These are phyloP conservation scores for Quercus suber DNA, from an alignment of 306 rosid genomes.

Conservation along the genomic window DNA sequence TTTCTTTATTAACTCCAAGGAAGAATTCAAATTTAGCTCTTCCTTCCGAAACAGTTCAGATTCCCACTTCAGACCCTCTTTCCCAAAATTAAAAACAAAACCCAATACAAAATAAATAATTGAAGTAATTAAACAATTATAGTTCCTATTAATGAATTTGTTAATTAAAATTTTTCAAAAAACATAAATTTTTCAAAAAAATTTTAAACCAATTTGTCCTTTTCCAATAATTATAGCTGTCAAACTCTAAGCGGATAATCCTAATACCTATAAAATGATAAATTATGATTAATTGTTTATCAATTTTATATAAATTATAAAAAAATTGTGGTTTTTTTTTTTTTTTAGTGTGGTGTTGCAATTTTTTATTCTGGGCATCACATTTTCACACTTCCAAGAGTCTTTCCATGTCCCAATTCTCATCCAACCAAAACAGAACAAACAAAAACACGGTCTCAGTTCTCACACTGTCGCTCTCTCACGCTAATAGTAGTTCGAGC, in stretches of 20 bases:
- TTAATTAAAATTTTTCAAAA: too few relatives aligned
- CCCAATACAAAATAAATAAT: neutral
- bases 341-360: too few relatives aligned
- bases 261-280: too few relatives aligned
- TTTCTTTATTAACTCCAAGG: neutral
- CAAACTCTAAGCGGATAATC: too few relatives aligned
- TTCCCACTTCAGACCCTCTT: constrained; percentile 26
- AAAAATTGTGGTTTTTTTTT: too few relatives aligned
- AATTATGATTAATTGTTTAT: too few relatives aligned
- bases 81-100: constrained; percentile 14
- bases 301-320: too few relatives aligned
- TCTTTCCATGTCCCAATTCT: neutral
- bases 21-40: neutral
- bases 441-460: neutral
- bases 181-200: too few relatives aligned
- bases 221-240: too few relatives aligned
- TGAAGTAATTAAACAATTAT: neutral
- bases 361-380: neutral
- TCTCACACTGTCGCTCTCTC: too few relatives aligned
- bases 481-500: neutral
- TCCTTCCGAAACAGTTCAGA: constrained; percentile 28
- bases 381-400: neutral
- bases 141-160: too few relatives aligned
- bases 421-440: neutral
- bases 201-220: too few relatives aligned